Base-by-base conservation (phyloP, 2,329 filamentous ascomycete species). In the Paradendryphiella salina region DNA sequence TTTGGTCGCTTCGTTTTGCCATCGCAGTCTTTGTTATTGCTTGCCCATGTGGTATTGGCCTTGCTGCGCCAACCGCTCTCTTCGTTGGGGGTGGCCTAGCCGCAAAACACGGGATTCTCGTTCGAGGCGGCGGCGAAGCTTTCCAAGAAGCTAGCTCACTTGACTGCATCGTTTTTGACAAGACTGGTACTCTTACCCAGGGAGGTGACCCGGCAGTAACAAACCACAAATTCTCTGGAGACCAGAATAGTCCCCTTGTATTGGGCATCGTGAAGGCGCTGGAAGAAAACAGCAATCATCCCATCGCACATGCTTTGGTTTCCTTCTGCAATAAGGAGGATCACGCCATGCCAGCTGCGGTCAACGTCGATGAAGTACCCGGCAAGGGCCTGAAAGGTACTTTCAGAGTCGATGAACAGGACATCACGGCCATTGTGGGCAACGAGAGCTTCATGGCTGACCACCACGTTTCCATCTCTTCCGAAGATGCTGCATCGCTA, bases 11-110 rank as follows among this genome's bases (percentile, higher is more conserved):
- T 36, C 85, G 89, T 56, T 94, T 93, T 78, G 88, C 90, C 13
- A 93, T 95, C 61, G 84, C 90, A 5, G 89, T 94, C 10, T 94
- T 95, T 60, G 89, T 95, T 28, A 86, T 95, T 21, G 89, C 90
- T 2, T 95, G 90, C 65, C 90, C 90, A 1, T 95, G 90, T 64
- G 90, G 90, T 2, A 80, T 95, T 11, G 90, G 87, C 1, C 82
- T 95, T 6, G 90, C 90, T n/a, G 89, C 89, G 0, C 90, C 90
- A 1, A 95, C 90, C 0, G 90, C 90, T 9, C 67, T 95, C 28
- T 93, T 93, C 58, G 89, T 94, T 8, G 90, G 89, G 2, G 86
- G 88, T 29, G 89, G 89, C 1, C 76, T 94, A 14, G 90, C 90
- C 2, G 90, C 90, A 5, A 86, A 87, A 67, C 76, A 89, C 63